A percentile compares a stretch with the other conserved stretches of the same genome.
Evolutionary conservation across 106 monocot genomes (phyloP).

Genomic region (Dendrobium officinale): DNA sequence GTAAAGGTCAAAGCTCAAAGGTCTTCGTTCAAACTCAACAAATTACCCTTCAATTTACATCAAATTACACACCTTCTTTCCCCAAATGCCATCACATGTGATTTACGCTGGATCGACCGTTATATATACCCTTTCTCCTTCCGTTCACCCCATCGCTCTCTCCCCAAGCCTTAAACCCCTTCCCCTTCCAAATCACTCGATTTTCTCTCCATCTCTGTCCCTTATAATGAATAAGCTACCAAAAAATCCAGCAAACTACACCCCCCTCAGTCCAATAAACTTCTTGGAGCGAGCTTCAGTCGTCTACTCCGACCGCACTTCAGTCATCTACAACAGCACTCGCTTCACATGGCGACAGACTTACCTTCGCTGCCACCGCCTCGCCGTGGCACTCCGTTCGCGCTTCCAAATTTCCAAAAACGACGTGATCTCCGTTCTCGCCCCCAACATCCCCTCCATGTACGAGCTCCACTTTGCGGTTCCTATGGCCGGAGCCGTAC

Average conservation of each 20-base stretch:
- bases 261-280: conserved; percentile 48
- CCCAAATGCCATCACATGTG: no score
- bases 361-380: conserved; percentile 51
- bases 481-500: conserved; percentile 79
- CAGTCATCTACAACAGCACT: conserved; percentile 36
- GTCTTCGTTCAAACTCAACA: no score
- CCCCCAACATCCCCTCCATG: conserved; percentile 62
- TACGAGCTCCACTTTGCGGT: conserved; percentile 88
- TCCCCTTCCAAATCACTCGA: no score
- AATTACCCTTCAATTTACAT: no score
- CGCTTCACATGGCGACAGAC: conserved; percentile 76
- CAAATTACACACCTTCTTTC: no score
- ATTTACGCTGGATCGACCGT: no score
- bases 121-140: no score
- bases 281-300: conserved; percentile 56
- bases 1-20: no score
- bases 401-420: conserved; percentile 41
- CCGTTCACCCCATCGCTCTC: no score
- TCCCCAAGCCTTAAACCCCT: no score
- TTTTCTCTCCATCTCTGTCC: no score
- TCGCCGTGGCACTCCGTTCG: conserved; percentile 49
- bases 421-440: conserved; percentile 73
- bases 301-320: conserved; percentile 51
- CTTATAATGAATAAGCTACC: not conserved
- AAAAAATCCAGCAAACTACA: conserved; percentile 63